Conservation (phyloP, 306 rosid genomes). For the Acacia confusa region DNA sequence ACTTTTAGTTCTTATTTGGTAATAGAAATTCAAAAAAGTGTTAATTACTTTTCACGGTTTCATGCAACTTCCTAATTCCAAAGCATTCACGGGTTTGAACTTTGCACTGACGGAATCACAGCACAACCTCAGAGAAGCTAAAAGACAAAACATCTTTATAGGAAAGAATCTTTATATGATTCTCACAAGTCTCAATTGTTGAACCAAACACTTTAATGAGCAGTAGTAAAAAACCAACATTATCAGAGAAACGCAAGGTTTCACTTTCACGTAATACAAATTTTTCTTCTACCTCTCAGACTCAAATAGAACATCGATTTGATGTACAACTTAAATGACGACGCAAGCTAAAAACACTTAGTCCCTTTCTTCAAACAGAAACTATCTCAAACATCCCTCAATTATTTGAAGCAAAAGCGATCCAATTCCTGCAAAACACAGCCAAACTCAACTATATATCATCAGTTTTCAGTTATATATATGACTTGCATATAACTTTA, state of each 20-base stretch:
- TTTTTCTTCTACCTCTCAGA: not conserved
- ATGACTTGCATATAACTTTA: not conserved
- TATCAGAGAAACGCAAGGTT: not conserved
- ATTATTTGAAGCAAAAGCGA: slow-evolving; percentile 37
- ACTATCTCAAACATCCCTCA: not conserved
- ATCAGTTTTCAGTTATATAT: too few relatives aligned
- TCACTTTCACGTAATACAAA: not conserved
- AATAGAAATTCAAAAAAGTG: not conserved
- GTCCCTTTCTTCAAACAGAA: not conserved
- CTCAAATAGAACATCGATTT: not conserved
- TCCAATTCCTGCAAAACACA: slow-evolving; percentile 31
- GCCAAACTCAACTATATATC: not conserved
- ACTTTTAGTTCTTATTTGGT: not conserved
- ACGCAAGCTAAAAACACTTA: slow-evolving; percentile 2
- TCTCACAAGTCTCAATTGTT: not conserved
- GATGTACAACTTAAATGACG: slow-evolving; percentile 31
- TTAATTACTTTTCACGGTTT: not conserved
- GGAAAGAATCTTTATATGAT: not conserved
- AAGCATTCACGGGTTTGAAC: slow-evolving; percentile 39
- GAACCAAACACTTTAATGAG: not conserved
- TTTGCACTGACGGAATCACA: slow-evolving; percentile 19
- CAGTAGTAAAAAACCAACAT: not conserved
- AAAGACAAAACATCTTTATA: slow-evolving; percentile 28
- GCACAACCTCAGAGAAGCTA: slow-evolving; percentile 26
- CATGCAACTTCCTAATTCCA: slow-evolving; percentile 23